These are phyloP conservation scores for Spergularia bocconei DNA, from an alignment of 148 eudicot species.

Conservation along the genomic window DNA sequence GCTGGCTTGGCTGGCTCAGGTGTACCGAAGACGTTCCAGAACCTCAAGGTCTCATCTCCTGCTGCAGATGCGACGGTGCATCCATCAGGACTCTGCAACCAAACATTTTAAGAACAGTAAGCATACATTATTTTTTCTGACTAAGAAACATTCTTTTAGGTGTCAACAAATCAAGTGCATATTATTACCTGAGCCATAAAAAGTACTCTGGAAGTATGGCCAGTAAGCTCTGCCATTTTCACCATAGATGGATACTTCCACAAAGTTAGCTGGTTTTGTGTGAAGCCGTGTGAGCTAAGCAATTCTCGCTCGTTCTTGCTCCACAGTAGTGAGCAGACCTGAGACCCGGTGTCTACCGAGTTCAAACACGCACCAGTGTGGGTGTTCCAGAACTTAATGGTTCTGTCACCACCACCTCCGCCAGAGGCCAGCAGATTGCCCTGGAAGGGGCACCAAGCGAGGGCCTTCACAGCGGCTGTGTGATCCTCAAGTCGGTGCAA, in stretches of 20 bases:
- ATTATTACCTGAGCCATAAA: conserved; percentile 74
- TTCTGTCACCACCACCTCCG: conserved; percentile 83
- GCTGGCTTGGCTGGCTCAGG: conserved; percentile 86
- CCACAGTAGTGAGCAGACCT: conserved; percentile 88
- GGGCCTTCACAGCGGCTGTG: conserved; percentile 93
- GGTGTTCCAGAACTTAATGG: conserved; percentile 95
- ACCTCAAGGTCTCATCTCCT: conserved; percentile 77
- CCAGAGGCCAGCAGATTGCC: conserved; percentile 84
- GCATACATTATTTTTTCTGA: background rate
- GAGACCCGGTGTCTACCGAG: conserved; percentile 88
- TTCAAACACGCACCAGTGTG: conserved; percentile 92
- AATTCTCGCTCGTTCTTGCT: conserved; percentile 83
- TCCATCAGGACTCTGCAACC: conserved; percentile 83
- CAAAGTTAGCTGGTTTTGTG: conserved; percentile 84
- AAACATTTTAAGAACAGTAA: background rate
- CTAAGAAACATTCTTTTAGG: background rate
- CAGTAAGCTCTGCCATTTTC: conserved; percentile 85
- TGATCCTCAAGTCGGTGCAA: conserved; percentile 91
- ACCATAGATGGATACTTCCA: conserved; percentile 99
- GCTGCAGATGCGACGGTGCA: conserved; percentile 92
- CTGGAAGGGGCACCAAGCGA: conserved; percentile 98
- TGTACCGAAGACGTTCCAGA: conserved; percentile 87
- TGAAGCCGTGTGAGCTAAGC: conserved; percentile 90
- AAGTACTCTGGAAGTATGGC: conserved; percentile 90
- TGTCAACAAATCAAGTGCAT: background rate